phyloP scores from a whole-genome alignment of 176 grass and related monocot genomes.

The Cenchrus purpureus region DNA sequence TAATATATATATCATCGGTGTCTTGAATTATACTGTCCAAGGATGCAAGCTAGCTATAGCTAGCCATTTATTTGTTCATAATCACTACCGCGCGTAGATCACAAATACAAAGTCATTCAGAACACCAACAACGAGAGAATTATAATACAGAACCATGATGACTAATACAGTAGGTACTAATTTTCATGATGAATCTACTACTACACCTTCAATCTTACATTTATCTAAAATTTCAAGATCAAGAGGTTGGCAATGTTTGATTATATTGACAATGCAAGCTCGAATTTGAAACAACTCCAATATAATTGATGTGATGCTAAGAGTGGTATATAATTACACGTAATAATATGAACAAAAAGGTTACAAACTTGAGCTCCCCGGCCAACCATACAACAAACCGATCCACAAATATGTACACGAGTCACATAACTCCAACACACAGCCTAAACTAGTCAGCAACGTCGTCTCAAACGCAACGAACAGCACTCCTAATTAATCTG shows the following conservation, averaged over 20 bases:
- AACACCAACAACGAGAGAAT: neutral
- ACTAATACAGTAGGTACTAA: neutral
- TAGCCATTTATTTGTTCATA: neutral
- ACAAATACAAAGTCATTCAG: neutral
- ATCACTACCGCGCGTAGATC: neutral
- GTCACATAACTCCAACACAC: slow-evolving; percentile 22
- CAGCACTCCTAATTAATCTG: slow-evolving; percentile 4
- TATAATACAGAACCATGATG: neutral
- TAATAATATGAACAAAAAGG: neutral
- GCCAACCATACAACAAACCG: neutral
- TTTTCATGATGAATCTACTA: neutral
- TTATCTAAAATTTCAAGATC: neutral
- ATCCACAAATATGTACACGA: slow-evolving; percentile 41
- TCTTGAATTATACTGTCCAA: neutral
- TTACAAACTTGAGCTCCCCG: neutral
- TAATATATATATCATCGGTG: neutral
- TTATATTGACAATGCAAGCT: neutral
- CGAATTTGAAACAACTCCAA: neutral
- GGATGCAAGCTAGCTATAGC: neutral
- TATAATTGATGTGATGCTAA: neutral
- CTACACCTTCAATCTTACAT: neutral
- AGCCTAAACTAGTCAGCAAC: slow-evolving; percentile 39
- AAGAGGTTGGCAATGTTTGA: neutral
- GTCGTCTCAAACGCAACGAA: slow-evolving; percentile 28
- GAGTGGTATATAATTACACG: neutral